These are phyloP conservation scores for Carex parvula DNA, from an alignment of 176 grass and related monocot genomes.

Conservation along the genomic window DNA sequence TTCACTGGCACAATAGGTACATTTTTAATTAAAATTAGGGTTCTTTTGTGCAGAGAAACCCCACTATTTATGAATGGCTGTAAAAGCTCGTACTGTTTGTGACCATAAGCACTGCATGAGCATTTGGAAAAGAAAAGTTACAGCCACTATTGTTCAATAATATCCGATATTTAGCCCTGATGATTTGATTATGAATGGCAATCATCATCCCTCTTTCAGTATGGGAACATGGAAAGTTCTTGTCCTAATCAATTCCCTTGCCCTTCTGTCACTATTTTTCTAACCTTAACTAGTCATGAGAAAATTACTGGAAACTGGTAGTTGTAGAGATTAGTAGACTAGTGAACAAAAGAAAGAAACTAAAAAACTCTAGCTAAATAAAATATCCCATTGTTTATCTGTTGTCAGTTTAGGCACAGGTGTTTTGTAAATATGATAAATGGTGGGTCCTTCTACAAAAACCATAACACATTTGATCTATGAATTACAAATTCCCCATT, in stretches of 20 bases:
- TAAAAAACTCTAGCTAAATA: not conserved
- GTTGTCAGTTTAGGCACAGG: not conserved
- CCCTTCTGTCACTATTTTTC: not conserved
- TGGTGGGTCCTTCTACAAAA: not conserved
- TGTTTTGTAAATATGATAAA: not conserved
- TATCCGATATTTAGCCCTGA: not conserved
- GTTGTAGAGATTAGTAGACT: not conserved
- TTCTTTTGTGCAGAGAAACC: not conserved
- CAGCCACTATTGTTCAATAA: not conserved
- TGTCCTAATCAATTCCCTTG: not conserved
- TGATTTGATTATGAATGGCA: not conserved
- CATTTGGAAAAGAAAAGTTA: not conserved
- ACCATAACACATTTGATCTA: not conserved
- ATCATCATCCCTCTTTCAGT: not conserved
- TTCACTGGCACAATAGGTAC: constrained; percentile 92
- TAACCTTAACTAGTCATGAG: not conserved
- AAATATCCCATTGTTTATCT: not conserved
- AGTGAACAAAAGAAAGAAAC: not conserved
- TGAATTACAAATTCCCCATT: not conserved
- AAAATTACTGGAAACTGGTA: not conserved
- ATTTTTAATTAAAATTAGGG: not conserved
- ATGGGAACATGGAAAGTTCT: not conserved
- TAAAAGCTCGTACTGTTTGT: not conserved
- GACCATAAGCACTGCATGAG: not conserved
- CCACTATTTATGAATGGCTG: not conserved